Percentiles rank a stretch among this genome's conserved stretches.
These are phyloP conservation scores for Calonectria pteridis DNA, from an alignment of 2,329 filamentous ascomycete genomes.

Conservation along the genomic window DNA sequence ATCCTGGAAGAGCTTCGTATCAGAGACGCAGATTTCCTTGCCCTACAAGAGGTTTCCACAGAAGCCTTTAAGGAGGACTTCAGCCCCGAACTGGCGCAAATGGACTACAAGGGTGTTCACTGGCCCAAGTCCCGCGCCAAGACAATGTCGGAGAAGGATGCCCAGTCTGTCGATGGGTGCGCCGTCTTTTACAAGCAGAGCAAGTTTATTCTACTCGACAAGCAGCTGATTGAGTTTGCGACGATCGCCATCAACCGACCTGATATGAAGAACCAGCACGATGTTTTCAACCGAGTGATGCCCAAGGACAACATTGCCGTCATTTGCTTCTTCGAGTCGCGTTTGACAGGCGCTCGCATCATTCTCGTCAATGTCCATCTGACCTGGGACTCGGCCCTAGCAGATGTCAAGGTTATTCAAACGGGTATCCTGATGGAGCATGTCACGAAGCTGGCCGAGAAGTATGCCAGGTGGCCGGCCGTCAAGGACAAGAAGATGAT, in stretches of 20 bases:
- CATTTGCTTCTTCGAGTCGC: slow-evolving; percentile 92
- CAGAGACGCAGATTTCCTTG: slow-evolving; percentile 88
- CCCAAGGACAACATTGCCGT: slow-evolving; percentile 97
- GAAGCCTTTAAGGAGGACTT: slow-evolving; percentile 95
- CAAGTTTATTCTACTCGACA: slow-evolving; percentile 95
- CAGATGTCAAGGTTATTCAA: slow-evolving; percentile 97
- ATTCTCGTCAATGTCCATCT: slow-evolving; percentile 96
- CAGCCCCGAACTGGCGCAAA: slow-evolving; percentile 84
- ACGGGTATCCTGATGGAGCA: slow-evolving; percentile 96
- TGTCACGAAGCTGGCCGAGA: slow-evolving; percentile 86
- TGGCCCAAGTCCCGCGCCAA: slow-evolving; percentile 91
- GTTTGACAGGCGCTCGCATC: slow-evolving; percentile 87
- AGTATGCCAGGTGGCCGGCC: slow-evolving; percentile 83
- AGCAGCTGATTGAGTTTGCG: slow-evolving; percentile 92
- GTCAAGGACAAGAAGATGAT: slow-evolving; percentile 83
- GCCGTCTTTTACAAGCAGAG: slow-evolving; percentile 96
- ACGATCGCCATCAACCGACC: slow-evolving; percentile 93
- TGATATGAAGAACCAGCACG: slow-evolving; percentile 97
- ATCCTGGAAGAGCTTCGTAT: slow-evolving; percentile 86
- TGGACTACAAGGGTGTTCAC: slow-evolving; percentile 94
- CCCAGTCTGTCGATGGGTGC: slow-evolving; percentile 92
- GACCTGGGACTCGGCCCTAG: slow-evolving; percentile 91
- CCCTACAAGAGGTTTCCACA: slow-evolving; percentile 92
- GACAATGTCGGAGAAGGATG: slow-evolving; percentile 92
- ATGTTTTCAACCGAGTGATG: slow-evolving; percentile 99